Percentiles rank a stretch among this genome's conserved stretches.
These are phyloP conservation scores for Lanmaoa pseudosensibilis DNA, from an alignment of 768 basidiomycete species.

Conservation along the genomic window DNA sequence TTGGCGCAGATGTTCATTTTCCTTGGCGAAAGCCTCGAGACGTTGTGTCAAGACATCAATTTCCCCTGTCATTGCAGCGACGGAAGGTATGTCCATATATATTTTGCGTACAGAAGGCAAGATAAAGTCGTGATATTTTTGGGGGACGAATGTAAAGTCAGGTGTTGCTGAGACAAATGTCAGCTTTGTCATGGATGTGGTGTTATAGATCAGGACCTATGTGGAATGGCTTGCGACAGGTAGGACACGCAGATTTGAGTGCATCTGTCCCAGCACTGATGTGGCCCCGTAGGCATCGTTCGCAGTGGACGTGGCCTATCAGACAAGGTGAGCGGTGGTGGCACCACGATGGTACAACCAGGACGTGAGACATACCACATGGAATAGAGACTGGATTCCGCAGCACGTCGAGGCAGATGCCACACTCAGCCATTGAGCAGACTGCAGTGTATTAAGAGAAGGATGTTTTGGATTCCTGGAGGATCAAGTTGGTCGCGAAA, in stretches of 20 bases:
- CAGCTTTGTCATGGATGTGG: neutral
- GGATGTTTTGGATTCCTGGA: no score
- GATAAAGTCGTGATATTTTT: slow-evolving; percentile 58
- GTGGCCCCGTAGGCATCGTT: slow-evolving; percentile 50
- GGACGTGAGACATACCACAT: slow-evolving; percentile 48
- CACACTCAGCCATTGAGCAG: slow-evolving; percentile 51
- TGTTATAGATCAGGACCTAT: slow-evolving; percentile 44
- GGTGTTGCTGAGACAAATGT: slow-evolving; percentile 39
- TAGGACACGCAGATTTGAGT: slow-evolving; percentile 53
- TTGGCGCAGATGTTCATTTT: slow-evolving; percentile 44
- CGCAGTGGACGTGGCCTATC: slow-evolving; percentile 67
- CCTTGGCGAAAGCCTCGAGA: slow-evolving; percentile 38
- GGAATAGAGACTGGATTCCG: slow-evolving; percentile 59
- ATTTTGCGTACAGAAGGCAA: slow-evolving; percentile 58
- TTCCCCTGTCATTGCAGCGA: slow-evolving; percentile 28
- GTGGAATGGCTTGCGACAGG: slow-evolving; percentile 54
- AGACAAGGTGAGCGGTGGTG: slow-evolving; percentile 4
- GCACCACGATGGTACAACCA: neutral
- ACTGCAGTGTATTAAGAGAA: neutral
- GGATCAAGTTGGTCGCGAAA: neutral
- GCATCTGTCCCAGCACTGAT: slow-evolving; percentile 31
- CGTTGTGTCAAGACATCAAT: slow-evolving; percentile 40
- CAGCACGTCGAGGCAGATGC: slow-evolving; percentile 58
- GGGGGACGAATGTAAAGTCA: slow-evolving; percentile 52
- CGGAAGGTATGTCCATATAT: slow-evolving; percentile 45